Evolutionary conservation across 2,329 filamentous ascomycete genomes (phyloP), one percentile per base, ranked within the genome.

Genomic region (Neoascochyta sp.): DNA sequence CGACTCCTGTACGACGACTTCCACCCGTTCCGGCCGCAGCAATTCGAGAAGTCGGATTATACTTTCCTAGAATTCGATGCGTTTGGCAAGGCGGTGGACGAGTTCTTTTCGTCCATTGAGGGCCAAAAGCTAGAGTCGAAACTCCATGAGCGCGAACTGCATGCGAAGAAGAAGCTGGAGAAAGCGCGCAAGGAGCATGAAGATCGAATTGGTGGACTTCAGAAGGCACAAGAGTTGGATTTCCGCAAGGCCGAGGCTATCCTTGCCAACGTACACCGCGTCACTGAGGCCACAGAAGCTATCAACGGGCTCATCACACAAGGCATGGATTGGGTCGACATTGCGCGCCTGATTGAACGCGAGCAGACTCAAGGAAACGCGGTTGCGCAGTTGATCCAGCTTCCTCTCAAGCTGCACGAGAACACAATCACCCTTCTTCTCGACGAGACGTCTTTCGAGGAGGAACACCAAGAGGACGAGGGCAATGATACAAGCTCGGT

Each of bases 261-360:
- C 22, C 80, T 95, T 59, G 86, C 87, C 13, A 96, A 98, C 52
- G 73, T 87, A 2, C 86, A 94, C 54, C 78, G 88, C 28, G 89
- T 96, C 0, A 85, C 95, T 57, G 92, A 96, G 65, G 88, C 87
- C 4, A 88, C 88, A 60, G 86, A 88, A 57, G 88, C 92, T 3
- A 82, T 98, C 30, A 96, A 94, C 59, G 86, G 86, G 1, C 69
- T 96, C n/a, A 78, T 98, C 37, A 78, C 78, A 4, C 87, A 95
- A 54, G 90, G 90, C 8, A 96, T 96, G 88, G 92, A 98, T 51
- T 98, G 92, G 92, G 80, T 87, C 8, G 85, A 95, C 45, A 89
- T 96, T 50, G 86, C 78, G 7, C 84, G 83, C 36, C 67, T 98
- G 40, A 85, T 98, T 29, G 87, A 95, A 57, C 77, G 87, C 45